phyloP scores from a whole-genome alignment of 345 rosid genomes.

The Eucalyptus erythrocorys region DNA sequence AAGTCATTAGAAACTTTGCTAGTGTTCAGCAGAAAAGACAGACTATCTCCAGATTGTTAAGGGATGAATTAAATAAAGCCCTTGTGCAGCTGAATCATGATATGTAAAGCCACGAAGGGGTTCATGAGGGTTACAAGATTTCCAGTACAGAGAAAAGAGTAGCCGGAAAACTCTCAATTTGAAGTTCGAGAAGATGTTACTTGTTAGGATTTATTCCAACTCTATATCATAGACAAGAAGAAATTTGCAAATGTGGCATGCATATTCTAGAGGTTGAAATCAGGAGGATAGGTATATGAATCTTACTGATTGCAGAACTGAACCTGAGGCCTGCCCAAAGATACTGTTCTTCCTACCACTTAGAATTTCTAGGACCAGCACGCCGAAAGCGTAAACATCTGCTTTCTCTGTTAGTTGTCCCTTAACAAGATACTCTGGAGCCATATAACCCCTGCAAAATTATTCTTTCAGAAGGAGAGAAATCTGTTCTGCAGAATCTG shows the following conservation, averaged over 20 bases:
- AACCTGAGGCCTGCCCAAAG: background rate
- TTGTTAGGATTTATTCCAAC: background rate
- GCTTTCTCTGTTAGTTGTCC: constrained; percentile 9
- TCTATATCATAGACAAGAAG: background rate
- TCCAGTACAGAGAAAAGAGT: background rate
- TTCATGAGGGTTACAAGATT: background rate
- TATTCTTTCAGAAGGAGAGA: background rate
- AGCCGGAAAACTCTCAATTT: background rate
- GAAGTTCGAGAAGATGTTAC: background rate
- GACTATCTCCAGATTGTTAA: background rate
- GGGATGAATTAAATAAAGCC: background rate
- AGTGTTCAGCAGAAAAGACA: background rate
- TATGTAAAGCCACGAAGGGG: background rate
- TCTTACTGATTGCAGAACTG: background rate
- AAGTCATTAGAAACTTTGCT: background rate
- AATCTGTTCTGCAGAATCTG: background rate
- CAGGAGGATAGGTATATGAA: background rate
- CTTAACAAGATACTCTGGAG: constrained; percentile 8
- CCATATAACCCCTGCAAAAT: constrained; percentile 6
- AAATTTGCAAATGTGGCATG: background rate
- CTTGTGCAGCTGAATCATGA: background rate
- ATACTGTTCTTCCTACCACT: background rate
- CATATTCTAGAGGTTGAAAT: background rate
- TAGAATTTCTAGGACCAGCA: constrained; percentile 1
- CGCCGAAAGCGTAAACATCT: constrained; percentile 1